Evolutionary conservation across 495 filamentous ascomycete species (phyloP).

Genomic region (Eremomyces bilateralis): DNA sequence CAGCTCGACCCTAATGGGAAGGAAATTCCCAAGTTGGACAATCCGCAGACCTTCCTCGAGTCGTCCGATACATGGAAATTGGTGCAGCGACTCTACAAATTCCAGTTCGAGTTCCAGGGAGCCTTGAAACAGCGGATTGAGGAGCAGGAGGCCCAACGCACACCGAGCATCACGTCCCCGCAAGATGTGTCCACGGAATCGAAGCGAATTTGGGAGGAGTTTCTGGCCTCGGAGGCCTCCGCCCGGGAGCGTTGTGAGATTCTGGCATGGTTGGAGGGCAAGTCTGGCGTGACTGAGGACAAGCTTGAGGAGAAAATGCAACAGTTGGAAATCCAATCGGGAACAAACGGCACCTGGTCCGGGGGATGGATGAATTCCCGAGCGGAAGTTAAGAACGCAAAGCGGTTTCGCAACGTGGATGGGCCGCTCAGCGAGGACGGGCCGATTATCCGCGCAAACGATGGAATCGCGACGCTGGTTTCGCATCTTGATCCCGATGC

Average conservation of each 20-base stretch:
- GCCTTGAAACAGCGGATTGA: slow-evolving; percentile 14
- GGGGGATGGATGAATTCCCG: slow-evolving; percentile 86
- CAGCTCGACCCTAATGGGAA: slow-evolving; percentile 17
- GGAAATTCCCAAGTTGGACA: slow-evolving; percentile 5
- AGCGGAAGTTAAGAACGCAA: slow-evolving; percentile 71
- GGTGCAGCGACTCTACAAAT: slow-evolving; percentile 82
- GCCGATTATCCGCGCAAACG: slow-evolving; percentile 18
- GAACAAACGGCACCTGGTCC: slow-evolving; percentile 46
- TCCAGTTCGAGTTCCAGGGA: slow-evolving; percentile 18
- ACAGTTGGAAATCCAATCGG: slow-evolving; percentile 37
- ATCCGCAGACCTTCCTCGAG: slow-evolving; percentile 10
- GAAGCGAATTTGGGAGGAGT: slow-evolving; percentile 39
- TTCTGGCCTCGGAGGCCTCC: slow-evolving; percentile 40
- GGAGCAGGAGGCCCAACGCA: slow-evolving; percentile 23
- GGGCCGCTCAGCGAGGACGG: slow-evolving; percentile 29
- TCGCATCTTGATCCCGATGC: slow-evolving; percentile 95
- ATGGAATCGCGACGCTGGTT: slow-evolving; percentile 40
- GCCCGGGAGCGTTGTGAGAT: slow-evolving; percentile 54
- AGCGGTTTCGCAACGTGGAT: slow-evolving; percentile 46
- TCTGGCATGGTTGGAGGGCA: slow-evolving; percentile 63
- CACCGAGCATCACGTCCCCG: slow-evolving; percentile 12
- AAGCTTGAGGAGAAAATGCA: slow-evolving; percentile 57
- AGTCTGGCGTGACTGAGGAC: slow-evolving; percentile 35
- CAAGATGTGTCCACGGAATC: slow-evolving; percentile 33
- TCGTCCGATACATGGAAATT: slow-evolving; percentile 39